Evolutionary conservation across 2,329 filamentous ascomycete genomes (phyloP).

Genomic region (Arthrobotrys pseudoclavata): DNA sequence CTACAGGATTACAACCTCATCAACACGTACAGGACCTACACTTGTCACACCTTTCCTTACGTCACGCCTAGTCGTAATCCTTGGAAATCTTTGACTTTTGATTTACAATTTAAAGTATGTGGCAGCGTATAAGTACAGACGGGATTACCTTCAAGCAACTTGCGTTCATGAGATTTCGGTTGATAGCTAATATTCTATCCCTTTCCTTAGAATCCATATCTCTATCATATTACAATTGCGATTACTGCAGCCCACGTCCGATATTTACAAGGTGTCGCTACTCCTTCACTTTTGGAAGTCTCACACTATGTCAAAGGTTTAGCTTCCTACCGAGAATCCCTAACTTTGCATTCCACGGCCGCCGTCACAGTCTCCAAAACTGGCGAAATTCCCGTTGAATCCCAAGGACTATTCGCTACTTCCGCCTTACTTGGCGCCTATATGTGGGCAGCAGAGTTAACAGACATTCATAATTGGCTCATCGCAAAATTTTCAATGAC

Average conservation of each 20-base stretch:
- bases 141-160: no score
- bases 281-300: slow-evolving; percentile 38
- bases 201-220: slow-evolving; percentile 29
- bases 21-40: slow-evolving; percentile 36
- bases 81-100: slow-evolving; percentile 48
- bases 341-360: not conserved
- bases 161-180: not conserved
- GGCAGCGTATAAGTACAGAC: not conserved
- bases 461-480: slow-evolving; percentile 41
- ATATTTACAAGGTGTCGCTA: slow-evolving; percentile 30
- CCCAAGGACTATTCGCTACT: slow-evolving; percentile 32
- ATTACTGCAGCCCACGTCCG: slow-evolving; percentile 41
- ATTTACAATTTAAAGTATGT: slow-evolving; percentile 45
- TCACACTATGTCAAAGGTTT: slow-evolving; percentile 53
- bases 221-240: slow-evolving; percentile 47
- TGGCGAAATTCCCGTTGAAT: slow-evolving; percentile 1
- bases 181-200: not conserved
- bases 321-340: slow-evolving; percentile 27
- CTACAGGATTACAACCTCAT: slow-evolving; percentile 50
- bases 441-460: slow-evolving; percentile 40
- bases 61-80: slow-evolving; percentile 31
- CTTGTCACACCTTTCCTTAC: slow-evolving; percentile 45
- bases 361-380: not conserved
- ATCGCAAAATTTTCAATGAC: slow-evolving; percentile 44
- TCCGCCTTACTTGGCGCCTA: slow-evolving; percentile 44